phyloP scores from a whole-genome alignment of 116 monocot species.

The Cymodocea nodosa region DNA sequence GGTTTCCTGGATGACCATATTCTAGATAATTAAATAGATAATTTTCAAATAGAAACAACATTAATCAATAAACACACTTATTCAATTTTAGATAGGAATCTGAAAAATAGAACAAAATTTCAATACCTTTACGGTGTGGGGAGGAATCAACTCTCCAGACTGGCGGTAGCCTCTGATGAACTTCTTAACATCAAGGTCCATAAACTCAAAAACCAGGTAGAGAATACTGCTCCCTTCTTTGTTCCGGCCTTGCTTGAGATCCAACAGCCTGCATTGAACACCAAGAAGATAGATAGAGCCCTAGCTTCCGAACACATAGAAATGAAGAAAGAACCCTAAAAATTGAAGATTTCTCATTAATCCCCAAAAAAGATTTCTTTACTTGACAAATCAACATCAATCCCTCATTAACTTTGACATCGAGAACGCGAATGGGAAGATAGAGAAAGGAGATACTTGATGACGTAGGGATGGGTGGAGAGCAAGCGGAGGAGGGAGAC shows the following conservation, averaged over 20 bases:
- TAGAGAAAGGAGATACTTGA: constrained; percentile 28
- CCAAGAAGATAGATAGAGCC: too few species aligned
- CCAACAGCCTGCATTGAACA: constrained; percentile 41
- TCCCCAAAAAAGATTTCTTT: not conserved
- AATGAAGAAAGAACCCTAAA: not conserved
- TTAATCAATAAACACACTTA: not conserved
- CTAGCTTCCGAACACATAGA: not conserved
- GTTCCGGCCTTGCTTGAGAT: constrained; percentile 80
- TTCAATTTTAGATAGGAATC: not conserved
- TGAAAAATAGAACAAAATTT: not conserved
- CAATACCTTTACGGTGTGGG: constrained; percentile 49
- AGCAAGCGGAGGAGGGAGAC: constrained; percentile 78
- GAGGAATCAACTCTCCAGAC: constrained; percentile 36
- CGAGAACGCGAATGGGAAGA: not conserved
- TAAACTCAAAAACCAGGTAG: constrained; percentile 90
- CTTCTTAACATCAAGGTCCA: constrained; percentile 93
- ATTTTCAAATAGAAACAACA: too few species aligned
- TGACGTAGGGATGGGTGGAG: constrained; percentile 52
- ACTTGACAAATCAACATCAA: too few species aligned
- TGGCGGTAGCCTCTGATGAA: constrained; percentile 66
- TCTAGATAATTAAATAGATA: too few species aligned
- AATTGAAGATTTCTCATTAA: not conserved
- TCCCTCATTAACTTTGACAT: too few species aligned
- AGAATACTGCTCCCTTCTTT: constrained; percentile 81
- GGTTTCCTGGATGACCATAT: too few species aligned